Percentiles rank a stretch among this genome's conserved stretches.
Conservation (phyloP, 2,329 filamentous ascomycete species). For the Claviceps digitariae region DNA sequence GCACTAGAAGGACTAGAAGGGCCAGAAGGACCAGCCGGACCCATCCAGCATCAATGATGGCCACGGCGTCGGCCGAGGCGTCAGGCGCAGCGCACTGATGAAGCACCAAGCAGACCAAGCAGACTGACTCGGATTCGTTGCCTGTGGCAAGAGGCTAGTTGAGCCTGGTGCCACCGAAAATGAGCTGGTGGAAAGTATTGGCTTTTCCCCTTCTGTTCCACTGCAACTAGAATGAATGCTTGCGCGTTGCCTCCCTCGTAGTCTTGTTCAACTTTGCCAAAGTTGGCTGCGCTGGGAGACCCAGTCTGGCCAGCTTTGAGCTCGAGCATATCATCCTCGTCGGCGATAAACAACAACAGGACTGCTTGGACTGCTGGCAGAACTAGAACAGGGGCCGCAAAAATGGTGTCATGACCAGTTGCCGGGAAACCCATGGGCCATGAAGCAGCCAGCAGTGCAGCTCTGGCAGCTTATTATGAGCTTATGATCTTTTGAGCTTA, state of each 20-base stretch:
- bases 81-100: slow-evolving; percentile 3
- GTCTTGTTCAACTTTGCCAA: too few species aligned
- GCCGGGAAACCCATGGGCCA: too few species aligned
- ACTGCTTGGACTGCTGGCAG: too few species aligned
- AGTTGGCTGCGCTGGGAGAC: too few species aligned
- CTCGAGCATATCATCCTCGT: too few species aligned
- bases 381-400: too few species aligned
- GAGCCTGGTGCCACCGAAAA: slow-evolving; percentile 1
- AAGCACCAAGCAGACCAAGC: not conserved
- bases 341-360: too few species aligned
- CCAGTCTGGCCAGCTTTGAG: too few species aligned
- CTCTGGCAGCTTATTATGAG: not conserved
- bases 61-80: slow-evolving; percentile 4
- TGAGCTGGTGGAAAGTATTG: not conserved
- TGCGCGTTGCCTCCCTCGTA: too few species aligned
- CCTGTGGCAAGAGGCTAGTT: slow-evolving; percentile 3
- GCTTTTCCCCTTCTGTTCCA: not conserved
- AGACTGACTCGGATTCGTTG: slow-evolving; percentile 6
- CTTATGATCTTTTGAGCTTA: not conserved
- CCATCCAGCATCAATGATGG: not conserved
- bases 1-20: too few species aligned
- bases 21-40: too few species aligned
- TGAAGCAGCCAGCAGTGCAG: not conserved
- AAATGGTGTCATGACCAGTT: too few species aligned
- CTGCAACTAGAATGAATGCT: not conserved